phyloP scores from a whole-genome alignment of 768 basidiomycete species.

The Tricholoma sp. region DNA sequence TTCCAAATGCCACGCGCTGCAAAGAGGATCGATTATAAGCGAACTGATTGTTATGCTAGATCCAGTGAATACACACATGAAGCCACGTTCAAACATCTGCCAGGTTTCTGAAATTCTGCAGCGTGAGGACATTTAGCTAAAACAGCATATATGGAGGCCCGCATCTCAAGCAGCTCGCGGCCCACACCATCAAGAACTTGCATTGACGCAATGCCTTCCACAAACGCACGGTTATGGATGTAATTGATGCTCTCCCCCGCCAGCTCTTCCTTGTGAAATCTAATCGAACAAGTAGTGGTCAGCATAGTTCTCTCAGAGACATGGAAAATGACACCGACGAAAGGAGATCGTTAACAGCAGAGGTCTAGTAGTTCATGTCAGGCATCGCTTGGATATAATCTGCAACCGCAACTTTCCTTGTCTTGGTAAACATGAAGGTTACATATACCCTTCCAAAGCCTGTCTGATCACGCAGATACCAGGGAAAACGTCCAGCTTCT shows the following conservation, averaged over 20 bases:
- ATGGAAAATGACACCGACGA: constrained; percentile 10
- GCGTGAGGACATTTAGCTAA: background rate
- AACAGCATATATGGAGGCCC: constrained; percentile 3
- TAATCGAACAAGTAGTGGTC: background rate
- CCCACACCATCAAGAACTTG: constrained; percentile 10
- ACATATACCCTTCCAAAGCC: constrained; percentile 12
- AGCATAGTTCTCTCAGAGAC: background rate
- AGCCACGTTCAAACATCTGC: constrained; percentile 10
- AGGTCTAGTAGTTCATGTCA: constrained; percentile 16
- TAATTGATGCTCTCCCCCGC: constrained; percentile 17
- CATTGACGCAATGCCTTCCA: constrained; percentile 3
- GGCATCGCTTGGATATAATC: constrained; percentile 16
- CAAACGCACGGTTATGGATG: constrained; percentile 10
- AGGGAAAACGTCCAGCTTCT: constrained; percentile 12
- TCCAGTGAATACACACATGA: constrained; percentile 8
- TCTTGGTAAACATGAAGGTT: constrained; percentile 14
- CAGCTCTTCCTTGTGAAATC: constrained; percentile 18
- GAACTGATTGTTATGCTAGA: no score
- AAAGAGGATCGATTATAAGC: background rate
- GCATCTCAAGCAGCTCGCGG: constrained; percentile 5
- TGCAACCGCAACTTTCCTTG: constrained; percentile 6
- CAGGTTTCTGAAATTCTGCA: constrained; percentile 2
- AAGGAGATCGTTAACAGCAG: constrained; percentile 15
- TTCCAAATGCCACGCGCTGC: constrained; percentile 8
- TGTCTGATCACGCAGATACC: constrained; percentile 17